These are phyloP conservation scores for Dactylellina sp. DNA, from an alignment of 2,329 filamentous ascomycete species.

Conservation along the genomic window DNA sequence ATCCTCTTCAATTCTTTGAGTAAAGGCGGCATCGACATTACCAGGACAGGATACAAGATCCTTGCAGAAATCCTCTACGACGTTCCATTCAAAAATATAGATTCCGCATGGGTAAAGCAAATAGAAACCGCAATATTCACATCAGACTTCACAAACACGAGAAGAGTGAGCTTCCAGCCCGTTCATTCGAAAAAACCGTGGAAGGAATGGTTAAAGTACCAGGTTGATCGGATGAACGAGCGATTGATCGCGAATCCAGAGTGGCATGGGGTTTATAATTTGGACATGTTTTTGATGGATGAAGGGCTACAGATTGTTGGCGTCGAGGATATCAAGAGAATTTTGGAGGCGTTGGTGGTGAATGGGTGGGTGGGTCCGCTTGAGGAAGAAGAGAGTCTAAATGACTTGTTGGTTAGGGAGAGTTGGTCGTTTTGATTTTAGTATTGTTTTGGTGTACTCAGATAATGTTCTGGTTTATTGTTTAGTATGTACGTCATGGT, in stretches of 20 bases:
- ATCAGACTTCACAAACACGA: neutral
- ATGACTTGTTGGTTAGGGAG: constrained; percentile 28
- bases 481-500: constrained; percentile 9
- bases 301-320: constrained; percentile 41
- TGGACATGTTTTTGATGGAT: constrained; percentile 38
- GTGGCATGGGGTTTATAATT: constrained; percentile 19
- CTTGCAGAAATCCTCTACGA: constrained; percentile 25
- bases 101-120: constrained; percentile 19
- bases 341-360: constrained; percentile 42
- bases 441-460: neutral
- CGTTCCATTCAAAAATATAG: constrained; percentile 23
- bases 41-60: constrained; percentile 15
- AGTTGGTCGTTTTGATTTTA: constrained; percentile 39
- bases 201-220: constrained; percentile 26
- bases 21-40: constrained; percentile 31
- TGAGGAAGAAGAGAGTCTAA: constrained; percentile 21
- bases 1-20: constrained; percentile 21
- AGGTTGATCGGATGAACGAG: constrained; percentile 25
- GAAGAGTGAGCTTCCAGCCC: constrained; percentile 9
- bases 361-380: constrained; percentile 43
- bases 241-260: constrained; percentile 29
- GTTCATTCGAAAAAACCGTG: neutral
- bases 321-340: constrained; percentile 37
- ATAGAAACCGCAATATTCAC: constrained; percentile 29
- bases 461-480: neutral